Conservation (phyloP, 148 eudicot species). For the Cornus suecica region DNA sequence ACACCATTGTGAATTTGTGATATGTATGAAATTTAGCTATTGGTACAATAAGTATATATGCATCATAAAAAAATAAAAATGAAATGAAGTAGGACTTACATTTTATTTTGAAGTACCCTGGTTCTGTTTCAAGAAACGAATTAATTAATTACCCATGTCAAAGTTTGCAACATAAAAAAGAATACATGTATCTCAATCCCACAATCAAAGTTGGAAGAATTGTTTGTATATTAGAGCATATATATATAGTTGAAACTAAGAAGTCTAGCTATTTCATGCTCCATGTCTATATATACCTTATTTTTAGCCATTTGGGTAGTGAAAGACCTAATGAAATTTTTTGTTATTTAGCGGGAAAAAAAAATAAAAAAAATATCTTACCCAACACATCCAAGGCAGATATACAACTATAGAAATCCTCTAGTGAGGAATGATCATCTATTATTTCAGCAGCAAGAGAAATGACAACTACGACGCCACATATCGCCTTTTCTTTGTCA, state of each 20-base stretch:
- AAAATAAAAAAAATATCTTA: slow-evolving; percentile 18
- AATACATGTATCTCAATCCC: too few species aligned
- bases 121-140: slow-evolving; percentile 14
- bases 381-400: slow-evolving; percentile 23
- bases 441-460: slow-evolving; percentile 23
- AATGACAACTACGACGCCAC: slow-evolving; percentile 27
- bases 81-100: slow-evolving; percentile 16
- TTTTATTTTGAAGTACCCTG: slow-evolving; percentile 33
- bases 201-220: too few species aligned
- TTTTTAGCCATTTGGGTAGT: too few species aligned
- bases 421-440: slow-evolving; percentile 9
- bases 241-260: too few species aligned
- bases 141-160: not conserved
- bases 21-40: not conserved
- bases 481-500: slow-evolving; percentile 14
- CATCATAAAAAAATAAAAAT: too few species aligned
- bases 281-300: too few species aligned
- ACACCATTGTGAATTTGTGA: not conserved
- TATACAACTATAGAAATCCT: slow-evolving; percentile 34
- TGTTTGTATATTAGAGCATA: too few species aligned
- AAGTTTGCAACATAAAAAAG: not conserved
- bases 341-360: too few species aligned
- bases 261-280: too few species aligned
- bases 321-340: too few species aligned
- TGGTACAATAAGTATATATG: not conserved